Evolutionary conservation across 805 yeast genomes (phyloP).

Genomic region (Ogataea neopini): DNA sequence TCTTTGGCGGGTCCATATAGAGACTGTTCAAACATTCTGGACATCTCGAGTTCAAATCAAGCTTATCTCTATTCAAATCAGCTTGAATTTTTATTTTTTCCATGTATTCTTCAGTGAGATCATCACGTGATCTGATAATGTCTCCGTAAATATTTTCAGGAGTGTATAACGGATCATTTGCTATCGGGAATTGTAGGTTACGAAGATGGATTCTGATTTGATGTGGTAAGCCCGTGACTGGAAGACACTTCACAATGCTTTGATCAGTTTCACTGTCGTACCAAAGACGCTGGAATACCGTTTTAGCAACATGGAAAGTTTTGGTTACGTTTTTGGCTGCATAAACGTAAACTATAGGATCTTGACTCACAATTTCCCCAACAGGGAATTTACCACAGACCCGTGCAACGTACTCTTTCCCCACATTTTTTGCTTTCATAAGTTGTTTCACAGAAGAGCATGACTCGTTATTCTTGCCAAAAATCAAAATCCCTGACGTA

Average conservation of each 20-base stretch:
- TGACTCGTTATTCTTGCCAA: slow-evolving; percentile 38
- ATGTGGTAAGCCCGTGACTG: slow-evolving; percentile 52
- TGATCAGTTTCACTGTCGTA: slow-evolving; percentile 32
- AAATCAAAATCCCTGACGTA: slow-evolving; percentile 50
- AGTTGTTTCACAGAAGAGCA: slow-evolving; percentile 30
- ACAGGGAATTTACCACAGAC: slow-evolving; percentile 41
- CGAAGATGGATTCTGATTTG: slow-evolving; percentile 57
- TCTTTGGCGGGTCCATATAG: slow-evolving; percentile 30
- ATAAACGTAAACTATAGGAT: slow-evolving; percentile 36
- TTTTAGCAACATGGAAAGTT: slow-evolving; percentile 17
- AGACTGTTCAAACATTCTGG: slow-evolving; percentile 32
- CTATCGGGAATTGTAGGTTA: slow-evolving; percentile 40
- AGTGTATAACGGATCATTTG: slow-evolving; percentile 33
- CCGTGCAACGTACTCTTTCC: slow-evolving; percentile 46
- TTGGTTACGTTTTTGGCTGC: slow-evolving; percentile 19
- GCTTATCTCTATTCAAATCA: slow-evolving; percentile 12
- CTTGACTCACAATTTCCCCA: slow-evolving; percentile 26
- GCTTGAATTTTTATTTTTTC: slow-evolving; percentile 12
- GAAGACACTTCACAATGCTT: slow-evolving; percentile 45
- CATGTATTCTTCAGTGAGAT: slow-evolving; percentile 13
- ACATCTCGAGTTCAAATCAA: slow-evolving; percentile 30
- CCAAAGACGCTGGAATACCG: slow-evolving; percentile 19
- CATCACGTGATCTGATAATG: slow-evolving; percentile 3
- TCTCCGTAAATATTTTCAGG: slow-evolving; percentile 5
- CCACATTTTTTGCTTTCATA: slow-evolving; percentile 27